A percentile compares a stretch with the other conserved stretches of the same genome.
Evolutionary conservation across 2,329 filamentous ascomycete genomes (phyloP).

Genomic region (Alternaria brassicicola): DNA sequence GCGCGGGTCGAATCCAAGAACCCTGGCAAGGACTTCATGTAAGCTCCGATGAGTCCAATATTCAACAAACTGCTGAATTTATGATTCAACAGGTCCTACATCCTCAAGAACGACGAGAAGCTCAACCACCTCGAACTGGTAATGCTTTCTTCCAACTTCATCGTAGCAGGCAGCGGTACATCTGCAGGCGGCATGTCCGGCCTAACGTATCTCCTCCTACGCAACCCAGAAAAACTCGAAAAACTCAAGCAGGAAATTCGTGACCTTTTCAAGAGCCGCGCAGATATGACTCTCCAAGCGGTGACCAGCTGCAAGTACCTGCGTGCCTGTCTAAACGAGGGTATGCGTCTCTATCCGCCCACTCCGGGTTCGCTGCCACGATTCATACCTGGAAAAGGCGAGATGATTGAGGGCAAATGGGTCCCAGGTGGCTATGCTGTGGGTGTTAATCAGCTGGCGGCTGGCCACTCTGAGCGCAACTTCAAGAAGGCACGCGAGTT

Average conservation of each 20-base stretch:
- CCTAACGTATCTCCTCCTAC: constrained; percentile 10
- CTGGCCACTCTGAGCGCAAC: constrained; percentile 23
- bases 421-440: constrained; percentile 26
- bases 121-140: constrained; percentile 12
- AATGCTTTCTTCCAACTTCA: constrained; percentile 14
- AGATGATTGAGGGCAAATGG: constrained; percentile 20
- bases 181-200: constrained; percentile 13
- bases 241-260: constrained; percentile 22
- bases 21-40: constrained; percentile 12
- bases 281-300: constrained; percentile 18
- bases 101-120: constrained; percentile 12
- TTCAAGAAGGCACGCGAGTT: constrained; percentile 24
- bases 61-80: background rate
- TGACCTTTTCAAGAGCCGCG: background rate
- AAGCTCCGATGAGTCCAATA: background rate
- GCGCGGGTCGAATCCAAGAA: constrained; percentile 7
- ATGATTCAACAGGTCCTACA: constrained; percentile 4
- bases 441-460: constrained; percentile 22
- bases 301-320: constrained; percentile 16
- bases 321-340: constrained; percentile 24
- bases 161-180: constrained; percentile 43
- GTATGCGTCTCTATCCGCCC: constrained; percentile 24
- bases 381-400: constrained; percentile 21
- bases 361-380: constrained; percentile 20
- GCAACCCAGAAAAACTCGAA: constrained; percentile 13